A percentile compares a stretch with the other conserved stretches of the same genome.
Conservation (phyloP, 2,329 filamentous ascomycete species). For the Geosmithia morbida region DNA sequence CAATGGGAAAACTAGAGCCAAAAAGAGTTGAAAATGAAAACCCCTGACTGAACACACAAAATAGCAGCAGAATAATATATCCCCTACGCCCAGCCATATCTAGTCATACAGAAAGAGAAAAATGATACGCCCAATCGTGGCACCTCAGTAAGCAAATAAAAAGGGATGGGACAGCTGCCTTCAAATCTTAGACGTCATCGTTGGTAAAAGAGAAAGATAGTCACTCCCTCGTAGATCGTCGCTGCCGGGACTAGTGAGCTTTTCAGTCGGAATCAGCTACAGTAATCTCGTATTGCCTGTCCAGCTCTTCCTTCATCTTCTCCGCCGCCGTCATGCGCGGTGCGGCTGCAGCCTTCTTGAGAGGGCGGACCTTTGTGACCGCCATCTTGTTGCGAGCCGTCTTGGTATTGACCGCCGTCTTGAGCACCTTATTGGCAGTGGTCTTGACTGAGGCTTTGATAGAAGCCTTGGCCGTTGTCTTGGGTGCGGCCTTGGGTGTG, state of each 20-base stretch:
- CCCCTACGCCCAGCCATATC: not conserved
- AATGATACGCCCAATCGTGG: not conserved
- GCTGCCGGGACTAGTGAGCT: not conserved
- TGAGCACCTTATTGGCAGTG: conserved; percentile 1
- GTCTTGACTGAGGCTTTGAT: not conserved
- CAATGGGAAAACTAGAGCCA: too few relatives aligned
- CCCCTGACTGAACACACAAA: not conserved
- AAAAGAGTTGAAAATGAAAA: not conserved
- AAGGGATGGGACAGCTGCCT: not conserved
- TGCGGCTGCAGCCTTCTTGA: conserved; percentile 1
- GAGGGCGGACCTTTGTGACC: not conserved
- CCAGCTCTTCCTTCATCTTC: not conserved
- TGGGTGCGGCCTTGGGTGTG: not conserved
- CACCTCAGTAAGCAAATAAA: not conserved
- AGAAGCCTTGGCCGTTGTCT: not conserved
- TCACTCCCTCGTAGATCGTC: too few relatives aligned
- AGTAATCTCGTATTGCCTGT: not conserved
- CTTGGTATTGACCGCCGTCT: not conserved
- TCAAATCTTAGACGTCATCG: too few relatives aligned
- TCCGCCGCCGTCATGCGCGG: conserved; percentile 5
- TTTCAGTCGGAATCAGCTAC: not conserved
- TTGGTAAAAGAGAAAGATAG: too few relatives aligned
- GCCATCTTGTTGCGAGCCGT: not conserved
- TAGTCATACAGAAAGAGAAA: not conserved
- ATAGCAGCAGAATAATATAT: not conserved